Evolutionary conservation across 768 basidiomycete genomes (phyloP), one percentile per base, ranked within the genome.

Genomic region (Coprinopsis marcescibilis): DNA sequence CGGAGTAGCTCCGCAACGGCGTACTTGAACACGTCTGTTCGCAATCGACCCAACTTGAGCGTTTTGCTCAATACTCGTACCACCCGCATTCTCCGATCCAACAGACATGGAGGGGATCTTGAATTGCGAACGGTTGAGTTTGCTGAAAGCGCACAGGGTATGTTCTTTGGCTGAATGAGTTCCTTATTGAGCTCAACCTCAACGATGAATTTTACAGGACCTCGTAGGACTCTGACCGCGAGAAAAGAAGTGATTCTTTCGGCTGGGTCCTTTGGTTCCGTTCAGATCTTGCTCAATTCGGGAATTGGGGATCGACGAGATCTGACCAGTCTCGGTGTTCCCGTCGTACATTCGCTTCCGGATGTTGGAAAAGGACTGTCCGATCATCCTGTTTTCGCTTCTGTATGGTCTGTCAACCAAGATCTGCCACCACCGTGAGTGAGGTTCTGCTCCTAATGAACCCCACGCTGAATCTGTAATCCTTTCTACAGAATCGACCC

Each of bases 1-100:
- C 52, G 66, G 19, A 63, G 63, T 21, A 65, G 64, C 36, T 55
- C 66, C 11, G 58, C 64, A 7, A 61, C 62, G 3, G 57, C 60
- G 1, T 68, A 65, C 43, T 56, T 68, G 10, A 52, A 52, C 2
- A 45, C 53, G 1, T 30, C 54, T 2, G 59, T 63, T 32, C 43
- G 58, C 1, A 39, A 50, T 3, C 45, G 67, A 13, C 43, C 49
- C 1, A 68, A 68, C 47, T 49, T 68, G 12, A 58, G 65, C 32
- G 58, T 68, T 29, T 35, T 68, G 15, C 34, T 65, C 11, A 52
- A 63, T 34, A 56, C 65, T 0, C 58, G 59, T 8, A 61, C 65
- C 10, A 57, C 61, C 2, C 57, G 63, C 3, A 49, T 68, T 15
- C 33, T 64, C 1, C 43, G 50, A 26, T 10, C 27, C 3, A 51